A percentile compares a stretch with the other conserved stretches of the same genome.
phyloP scores from a whole-genome alignment of 345 rosid genomes.

The Acer negundo region DNA sequence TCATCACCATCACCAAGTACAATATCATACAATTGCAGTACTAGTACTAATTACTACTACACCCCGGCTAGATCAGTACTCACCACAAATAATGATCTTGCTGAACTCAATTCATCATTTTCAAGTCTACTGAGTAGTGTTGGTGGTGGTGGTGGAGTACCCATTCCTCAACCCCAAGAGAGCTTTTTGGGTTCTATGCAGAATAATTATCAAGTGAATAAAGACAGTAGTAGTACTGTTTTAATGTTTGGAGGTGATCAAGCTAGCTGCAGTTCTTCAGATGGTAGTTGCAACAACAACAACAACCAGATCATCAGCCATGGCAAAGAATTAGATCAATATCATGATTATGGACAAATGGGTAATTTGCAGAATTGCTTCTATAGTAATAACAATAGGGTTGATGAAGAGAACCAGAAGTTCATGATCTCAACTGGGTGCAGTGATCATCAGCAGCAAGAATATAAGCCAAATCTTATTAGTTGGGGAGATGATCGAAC shows the following conservation, averaged over 20 bases:
- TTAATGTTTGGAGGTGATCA: conserved; percentile 39
- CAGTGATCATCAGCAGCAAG: not conserved
- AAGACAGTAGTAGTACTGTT: conserved; percentile 19
- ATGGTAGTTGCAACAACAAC: conserved; percentile 50
- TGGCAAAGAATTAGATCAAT: conserved; percentile 31
- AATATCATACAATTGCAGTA: conserved; percentile 24
- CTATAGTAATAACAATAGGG: conserved; percentile 11
- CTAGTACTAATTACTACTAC: conserved; percentile 1
- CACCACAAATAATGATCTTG: not conserved
- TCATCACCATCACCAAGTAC: conserved; percentile 32
- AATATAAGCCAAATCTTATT: conserved; percentile 13
- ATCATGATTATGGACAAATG: conserved; percentile 24
- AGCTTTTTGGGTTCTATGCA: conserved; percentile 29
- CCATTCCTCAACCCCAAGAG: conserved; percentile 32
- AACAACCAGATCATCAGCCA: conserved; percentile 31
- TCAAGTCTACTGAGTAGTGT: conserved; percentile 39
- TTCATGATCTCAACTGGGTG: conserved; percentile 26
- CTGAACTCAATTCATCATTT: conserved; percentile 32
- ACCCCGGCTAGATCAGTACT: conserved; percentile 30
- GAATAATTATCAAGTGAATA: conserved; percentile 25
- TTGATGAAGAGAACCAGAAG: conserved; percentile 34
- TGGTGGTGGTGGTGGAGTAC: not conserved
- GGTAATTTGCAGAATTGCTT: conserved; percentile 21
- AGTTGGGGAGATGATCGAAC: conserved; percentile 23
- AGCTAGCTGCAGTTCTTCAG: conserved; percentile 64